Conservation (phyloP, 805 yeast species). For the Scheffersomyces ergatensis region DNA sequence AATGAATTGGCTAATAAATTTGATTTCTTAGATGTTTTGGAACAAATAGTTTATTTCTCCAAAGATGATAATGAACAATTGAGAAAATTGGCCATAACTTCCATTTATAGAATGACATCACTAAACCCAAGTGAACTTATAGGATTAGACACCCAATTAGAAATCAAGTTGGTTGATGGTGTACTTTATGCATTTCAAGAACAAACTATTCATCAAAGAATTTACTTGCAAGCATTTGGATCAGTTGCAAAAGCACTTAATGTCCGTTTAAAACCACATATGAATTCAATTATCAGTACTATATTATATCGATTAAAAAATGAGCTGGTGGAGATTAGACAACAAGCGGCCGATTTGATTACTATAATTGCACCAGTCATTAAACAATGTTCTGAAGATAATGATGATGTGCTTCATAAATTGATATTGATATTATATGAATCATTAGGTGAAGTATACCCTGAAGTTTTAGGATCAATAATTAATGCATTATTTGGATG, state of each 20-base stretch:
- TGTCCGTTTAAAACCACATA: slow-evolving; percentile 62
- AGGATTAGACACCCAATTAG: slow-evolving; percentile 63
- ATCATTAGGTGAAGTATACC: slow-evolving; percentile 90
- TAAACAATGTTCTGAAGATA: slow-evolving; percentile 52
- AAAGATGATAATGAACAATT: slow-evolving; percentile 83
- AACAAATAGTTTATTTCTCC: slow-evolving; percentile 52
- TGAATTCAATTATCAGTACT: slow-evolving; percentile 70
- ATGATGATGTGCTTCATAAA: slow-evolving; percentile 64
- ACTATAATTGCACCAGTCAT: slow-evolving; percentile 65
- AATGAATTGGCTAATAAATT: slow-evolving; percentile 62
- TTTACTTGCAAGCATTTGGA: slow-evolving; percentile 62
- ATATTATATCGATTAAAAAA: slow-evolving; percentile 71
- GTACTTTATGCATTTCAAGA: slow-evolving; percentile 77
- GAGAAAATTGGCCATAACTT: slow-evolving; percentile 73
- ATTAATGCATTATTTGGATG: slow-evolving; percentile 68
- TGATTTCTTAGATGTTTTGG: slow-evolving; percentile 62
- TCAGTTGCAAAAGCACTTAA: slow-evolving; percentile 63
- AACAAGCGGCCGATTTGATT: slow-evolving; percentile 80
- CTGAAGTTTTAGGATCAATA: slow-evolving; percentile 88
- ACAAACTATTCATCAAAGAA: slow-evolving; percentile 56
- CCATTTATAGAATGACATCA: slow-evolving; percentile 57
- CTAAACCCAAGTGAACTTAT: slow-evolving; percentile 26
- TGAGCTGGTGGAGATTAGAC: slow-evolving; percentile 68
- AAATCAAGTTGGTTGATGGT: slow-evolving; percentile 74
- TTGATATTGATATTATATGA: slow-evolving; percentile 80